phyloP scores from a whole-genome alignment of 2,329 filamentous ascomycete genomes.

The Scleromitrula shiraiana region DNA sequence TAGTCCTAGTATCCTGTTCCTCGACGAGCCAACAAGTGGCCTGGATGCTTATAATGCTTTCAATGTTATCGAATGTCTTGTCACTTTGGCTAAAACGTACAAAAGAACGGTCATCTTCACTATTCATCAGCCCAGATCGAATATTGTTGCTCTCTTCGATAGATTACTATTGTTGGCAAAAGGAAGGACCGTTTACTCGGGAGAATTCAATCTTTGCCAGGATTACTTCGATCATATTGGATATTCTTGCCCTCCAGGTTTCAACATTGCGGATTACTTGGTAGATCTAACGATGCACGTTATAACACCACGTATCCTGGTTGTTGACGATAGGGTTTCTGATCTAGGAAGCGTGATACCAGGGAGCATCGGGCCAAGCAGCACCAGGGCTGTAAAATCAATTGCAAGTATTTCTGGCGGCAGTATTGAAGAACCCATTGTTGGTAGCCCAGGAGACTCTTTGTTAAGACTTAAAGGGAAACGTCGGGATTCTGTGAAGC shows the following conservation, averaged over 20 bases:
- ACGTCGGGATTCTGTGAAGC: slow-evolving; percentile 71
- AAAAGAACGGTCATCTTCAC: slow-evolving; percentile 97
- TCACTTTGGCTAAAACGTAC: slow-evolving; percentile 90
- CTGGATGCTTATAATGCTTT: slow-evolving; percentile 96
- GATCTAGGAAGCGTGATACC: slow-evolving; percentile 57
- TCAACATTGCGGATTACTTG: slow-evolving; percentile 97
- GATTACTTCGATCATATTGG: slow-evolving; percentile 87
- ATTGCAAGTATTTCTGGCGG: slow-evolving; percentile 74
- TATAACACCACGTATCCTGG: slow-evolving; percentile 47
- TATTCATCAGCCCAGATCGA: slow-evolving; percentile 95
- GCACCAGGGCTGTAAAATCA: slow-evolving; percentile 81
- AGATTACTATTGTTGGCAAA: slow-evolving; percentile 84
- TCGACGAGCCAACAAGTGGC: slow-evolving; percentile 95
- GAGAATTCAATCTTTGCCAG: slow-evolving; percentile 81
- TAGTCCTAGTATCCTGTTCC: slow-evolving; percentile 91
- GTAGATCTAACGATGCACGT: slow-evolving; percentile 98
- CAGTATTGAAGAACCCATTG: slow-evolving; percentile 55
- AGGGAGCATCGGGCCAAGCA: slow-evolving; percentile 70
- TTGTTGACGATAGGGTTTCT: slow-evolving; percentile 47
- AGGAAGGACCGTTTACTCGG: slow-evolving; percentile 87
- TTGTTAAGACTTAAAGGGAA: slow-evolving; percentile 58
- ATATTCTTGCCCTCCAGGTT: slow-evolving; percentile 88
- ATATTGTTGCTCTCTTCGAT: slow-evolving; percentile 96
- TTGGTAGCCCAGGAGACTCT: slow-evolving; percentile 52
- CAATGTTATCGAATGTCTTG: slow-evolving; percentile 93